Conservation (phyloP, 75 land plant species). For the Selaginella tamariscina region DNA sequence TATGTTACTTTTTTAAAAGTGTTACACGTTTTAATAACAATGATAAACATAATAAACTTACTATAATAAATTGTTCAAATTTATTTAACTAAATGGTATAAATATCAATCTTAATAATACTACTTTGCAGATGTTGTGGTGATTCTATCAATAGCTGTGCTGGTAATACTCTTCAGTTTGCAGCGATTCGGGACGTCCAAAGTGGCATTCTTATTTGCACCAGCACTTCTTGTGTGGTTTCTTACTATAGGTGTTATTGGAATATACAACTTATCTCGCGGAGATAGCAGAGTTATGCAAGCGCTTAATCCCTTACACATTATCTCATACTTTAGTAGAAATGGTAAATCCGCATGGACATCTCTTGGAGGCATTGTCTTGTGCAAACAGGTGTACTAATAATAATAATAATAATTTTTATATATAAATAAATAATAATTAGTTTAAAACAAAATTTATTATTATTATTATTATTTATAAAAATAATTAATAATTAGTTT, state of each 20-base stretch:
- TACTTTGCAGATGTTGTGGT: constrained; percentile 52
- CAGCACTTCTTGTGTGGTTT: constrained; percentile 84
- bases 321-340: constrained; percentile 55
- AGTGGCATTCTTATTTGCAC: constrained; percentile 72
- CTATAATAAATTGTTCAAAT: no score
- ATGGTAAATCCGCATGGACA: constrained; percentile 60
- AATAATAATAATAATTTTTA: neutral
- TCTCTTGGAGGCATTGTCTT: constrained; percentile 90
- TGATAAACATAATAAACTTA: no score
- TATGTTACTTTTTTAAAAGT: constrained; percentile 6
- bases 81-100: no score
- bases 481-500: neutral
- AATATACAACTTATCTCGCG: constrained; percentile 61
- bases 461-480: neutral
- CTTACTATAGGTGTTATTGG: constrained; percentile 70
- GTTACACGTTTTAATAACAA: constrained; percentile 5
- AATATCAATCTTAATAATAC: neutral
- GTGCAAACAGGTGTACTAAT: constrained; percentile 65
- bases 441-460: neutral
- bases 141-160: constrained; percentile 57
- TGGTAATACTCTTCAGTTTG: constrained; percentile 72
- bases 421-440: neutral
- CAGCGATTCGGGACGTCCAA: constrained; percentile 89
- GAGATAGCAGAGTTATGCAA: constrained; percentile 46
- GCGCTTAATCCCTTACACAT: constrained; percentile 85